Evolutionary conservation across 805 yeast species (phyloP).

Genomic region (Alloascoidea hylecoeti): DNA sequence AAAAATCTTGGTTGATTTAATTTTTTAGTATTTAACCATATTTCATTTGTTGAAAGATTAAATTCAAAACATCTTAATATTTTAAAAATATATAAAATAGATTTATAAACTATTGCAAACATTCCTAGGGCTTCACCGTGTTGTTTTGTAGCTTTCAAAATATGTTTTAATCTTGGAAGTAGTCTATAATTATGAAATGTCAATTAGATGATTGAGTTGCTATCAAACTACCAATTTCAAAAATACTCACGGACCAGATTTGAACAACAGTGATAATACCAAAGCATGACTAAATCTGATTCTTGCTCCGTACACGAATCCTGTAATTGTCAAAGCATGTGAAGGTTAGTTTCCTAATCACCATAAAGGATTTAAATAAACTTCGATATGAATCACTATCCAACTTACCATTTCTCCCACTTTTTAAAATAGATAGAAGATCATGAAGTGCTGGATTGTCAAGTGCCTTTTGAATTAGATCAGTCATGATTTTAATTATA

Average conservation of each 20-base stretch:
- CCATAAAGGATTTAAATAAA: neutral
- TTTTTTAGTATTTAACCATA: neutral
- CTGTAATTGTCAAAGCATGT: slow-evolving; percentile 14
- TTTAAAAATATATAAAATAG: slow-evolving; percentile 14
- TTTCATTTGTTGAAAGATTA: neutral
- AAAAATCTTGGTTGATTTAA: slow-evolving; percentile 4
- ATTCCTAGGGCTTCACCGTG: slow-evolving; percentile 42
- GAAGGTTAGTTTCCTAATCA: neutral
- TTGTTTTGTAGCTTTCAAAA: slow-evolving; percentile 34
- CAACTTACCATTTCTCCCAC: slow-evolving; percentile 24
- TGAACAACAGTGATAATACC: slow-evolving; percentile 43
- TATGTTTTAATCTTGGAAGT: slow-evolving; percentile 28
- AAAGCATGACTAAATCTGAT: slow-evolving; percentile 50
- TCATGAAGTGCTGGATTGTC: slow-evolving; percentile 20
- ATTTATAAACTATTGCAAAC: slow-evolving; percentile 40
- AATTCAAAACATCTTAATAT: neutral
- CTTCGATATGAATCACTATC: no score
- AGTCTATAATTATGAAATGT: slow-evolving; percentile 18
- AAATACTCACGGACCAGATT: slow-evolving; percentile 27
- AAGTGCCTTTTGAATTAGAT: no score
- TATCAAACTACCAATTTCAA: neutral
- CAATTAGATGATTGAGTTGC: neutral
- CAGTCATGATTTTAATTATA: no score
- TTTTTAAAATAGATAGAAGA: slow-evolving; percentile 21
- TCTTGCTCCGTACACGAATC: slow-evolving; percentile 47